Evolutionary conservation across 768 basidiomycete genomes (phyloP).

Genomic region (Strobilomyces dryophilus): DNA sequence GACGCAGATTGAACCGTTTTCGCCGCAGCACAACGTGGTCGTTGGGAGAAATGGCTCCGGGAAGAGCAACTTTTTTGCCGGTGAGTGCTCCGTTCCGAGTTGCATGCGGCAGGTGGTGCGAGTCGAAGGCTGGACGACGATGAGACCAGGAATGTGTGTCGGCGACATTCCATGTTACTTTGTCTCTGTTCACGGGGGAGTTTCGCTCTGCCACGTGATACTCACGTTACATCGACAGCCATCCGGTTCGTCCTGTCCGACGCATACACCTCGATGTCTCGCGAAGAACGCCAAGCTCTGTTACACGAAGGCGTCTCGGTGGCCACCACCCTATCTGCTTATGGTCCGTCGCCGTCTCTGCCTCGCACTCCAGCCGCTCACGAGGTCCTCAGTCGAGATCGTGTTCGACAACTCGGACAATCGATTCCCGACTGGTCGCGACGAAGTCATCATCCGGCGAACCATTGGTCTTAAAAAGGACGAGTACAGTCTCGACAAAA

Average conservation of each 20-base stretch:
- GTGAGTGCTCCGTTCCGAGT: constrained; percentile 37
- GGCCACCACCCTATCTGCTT: constrained; percentile 87
- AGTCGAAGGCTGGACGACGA: background rate
- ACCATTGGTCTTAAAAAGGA: constrained; percentile 99
- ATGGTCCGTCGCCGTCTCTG: constrained; percentile 45
- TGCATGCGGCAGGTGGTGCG: background rate
- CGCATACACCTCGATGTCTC: constrained; percentile 92
- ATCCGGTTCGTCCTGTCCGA: constrained; percentile 98
- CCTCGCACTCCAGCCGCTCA: background rate
- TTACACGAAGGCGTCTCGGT: constrained; percentile 91
- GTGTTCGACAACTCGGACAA: constrained; percentile 94
- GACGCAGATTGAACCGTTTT: constrained; percentile 92
- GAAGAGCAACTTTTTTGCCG: constrained; percentile 98
- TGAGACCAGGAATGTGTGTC: too few relatives aligned
- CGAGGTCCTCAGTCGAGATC: constrained; percentile 60
- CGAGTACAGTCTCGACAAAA: constrained; percentile 95
- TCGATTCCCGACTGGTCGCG: constrained; percentile 88
- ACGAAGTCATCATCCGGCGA: constrained; percentile 82
- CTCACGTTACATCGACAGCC: constrained; percentile 41
- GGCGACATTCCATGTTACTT: background rate
- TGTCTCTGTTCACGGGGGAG: background rate
- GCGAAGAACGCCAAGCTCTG: constrained; percentile 90
- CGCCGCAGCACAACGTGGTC: constrained; percentile 90
- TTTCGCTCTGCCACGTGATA: background rate
- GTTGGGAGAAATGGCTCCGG: constrained; percentile 97